phyloP scores from a whole-genome alignment of 2,329 filamentous ascomycete species.

The Epichloe glyceriae region DNA sequence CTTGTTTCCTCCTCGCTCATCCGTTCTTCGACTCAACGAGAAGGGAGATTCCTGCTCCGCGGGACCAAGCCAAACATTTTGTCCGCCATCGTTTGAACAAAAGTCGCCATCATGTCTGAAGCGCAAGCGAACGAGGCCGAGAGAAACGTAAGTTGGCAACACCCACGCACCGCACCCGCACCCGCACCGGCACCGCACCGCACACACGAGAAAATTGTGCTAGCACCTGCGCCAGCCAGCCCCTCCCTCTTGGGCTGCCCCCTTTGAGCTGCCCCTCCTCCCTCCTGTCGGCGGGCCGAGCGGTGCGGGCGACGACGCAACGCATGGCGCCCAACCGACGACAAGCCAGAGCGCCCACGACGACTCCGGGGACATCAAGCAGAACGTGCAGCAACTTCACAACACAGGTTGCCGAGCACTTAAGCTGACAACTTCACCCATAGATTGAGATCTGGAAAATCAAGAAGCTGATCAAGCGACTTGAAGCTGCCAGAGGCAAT shows the following conservation, averaged over 20 bases:
- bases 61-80: slow-evolving; percentile 13
- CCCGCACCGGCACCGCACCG: background rate
- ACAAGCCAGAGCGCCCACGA: background rate
- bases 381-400: background rate
- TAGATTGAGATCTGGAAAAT: slow-evolving; percentile 86
- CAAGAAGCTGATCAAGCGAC: slow-evolving; percentile 98
- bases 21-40: slow-evolving; percentile 5
- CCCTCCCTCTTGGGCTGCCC: background rate
- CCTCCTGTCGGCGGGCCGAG: slow-evolving; percentile 2
- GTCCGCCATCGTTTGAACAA: slow-evolving; percentile 11
- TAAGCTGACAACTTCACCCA: slow-evolving; percentile 7
- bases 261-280: slow-evolving; percentile 12
- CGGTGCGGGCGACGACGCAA: background rate
- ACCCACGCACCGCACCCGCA: background rate
- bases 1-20: slow-evolving; percentile 7
- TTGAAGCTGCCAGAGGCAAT: slow-evolving; percentile 94
- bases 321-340: background rate
- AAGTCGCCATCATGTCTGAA: slow-evolving; percentile 63
- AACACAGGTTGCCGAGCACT: background rate
- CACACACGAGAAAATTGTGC: slow-evolving; percentile 10
- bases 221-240: background rate
- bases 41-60: slow-evolving; percentile 8
- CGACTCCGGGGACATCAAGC: background rate
- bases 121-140: slow-evolving; percentile 83
- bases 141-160: slow-evolving; percentile 60